These are phyloP conservation scores for Tricharina praecox DNA, from an alignment of 495 filamentous ascomycete genomes.

Conservation along the genomic window DNA sequence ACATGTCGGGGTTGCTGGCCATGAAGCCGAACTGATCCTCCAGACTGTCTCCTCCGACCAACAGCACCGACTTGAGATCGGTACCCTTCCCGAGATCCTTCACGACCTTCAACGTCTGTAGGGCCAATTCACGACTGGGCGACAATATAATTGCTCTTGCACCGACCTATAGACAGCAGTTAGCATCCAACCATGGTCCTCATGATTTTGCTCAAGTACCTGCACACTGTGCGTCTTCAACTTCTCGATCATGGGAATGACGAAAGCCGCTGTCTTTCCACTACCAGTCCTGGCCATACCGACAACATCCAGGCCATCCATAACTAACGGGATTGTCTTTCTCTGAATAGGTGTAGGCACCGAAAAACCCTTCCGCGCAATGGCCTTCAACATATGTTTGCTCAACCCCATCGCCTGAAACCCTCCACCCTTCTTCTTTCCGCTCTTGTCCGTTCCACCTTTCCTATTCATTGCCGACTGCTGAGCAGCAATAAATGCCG, in stretches of 20 bases:
- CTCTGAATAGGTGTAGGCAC: slow-evolving; percentile 95
- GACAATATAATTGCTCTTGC: slow-evolving; percentile 73
- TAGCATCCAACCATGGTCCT: no score
- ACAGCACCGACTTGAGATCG: slow-evolving; percentile 68
- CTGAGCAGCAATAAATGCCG: slow-evolving; percentile 71
- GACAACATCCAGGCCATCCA: slow-evolving; percentile 81
- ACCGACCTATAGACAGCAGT: slow-evolving; percentile 37
- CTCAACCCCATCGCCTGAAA: slow-evolving; percentile 96
- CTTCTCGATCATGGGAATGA: slow-evolving; percentile 93
- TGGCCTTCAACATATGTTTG: slow-evolving; percentile 65
- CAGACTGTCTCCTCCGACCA: slow-evolving; percentile 86
- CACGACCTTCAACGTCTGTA: slow-evolving; percentile 90
- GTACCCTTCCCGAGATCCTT: slow-evolving; percentile 85
- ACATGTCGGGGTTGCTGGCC: slow-evolving; percentile 81
- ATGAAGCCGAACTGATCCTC: slow-evolving; percentile 93
- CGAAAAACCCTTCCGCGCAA: slow-evolving; percentile 80
- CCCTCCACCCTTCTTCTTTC: slow-evolving; percentile 70
- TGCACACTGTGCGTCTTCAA: slow-evolving; percentile 74
- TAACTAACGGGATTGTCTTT: slow-evolving; percentile 80
- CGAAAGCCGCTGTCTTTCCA: slow-evolving; percentile 93
- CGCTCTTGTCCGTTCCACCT: slow-evolving; percentile 59
- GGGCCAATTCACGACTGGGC: slow-evolving; percentile 76
- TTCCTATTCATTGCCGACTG: slow-evolving; percentile 81
- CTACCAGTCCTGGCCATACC: slow-evolving; percentile 96
- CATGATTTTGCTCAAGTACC: slow-evolving; percentile 5